Evolutionary conservation across 1,284 basidiomycete species (phyloP), one percentile per base, ranked within the genome.

Genomic region (Pseudozyma sp.): DNA sequence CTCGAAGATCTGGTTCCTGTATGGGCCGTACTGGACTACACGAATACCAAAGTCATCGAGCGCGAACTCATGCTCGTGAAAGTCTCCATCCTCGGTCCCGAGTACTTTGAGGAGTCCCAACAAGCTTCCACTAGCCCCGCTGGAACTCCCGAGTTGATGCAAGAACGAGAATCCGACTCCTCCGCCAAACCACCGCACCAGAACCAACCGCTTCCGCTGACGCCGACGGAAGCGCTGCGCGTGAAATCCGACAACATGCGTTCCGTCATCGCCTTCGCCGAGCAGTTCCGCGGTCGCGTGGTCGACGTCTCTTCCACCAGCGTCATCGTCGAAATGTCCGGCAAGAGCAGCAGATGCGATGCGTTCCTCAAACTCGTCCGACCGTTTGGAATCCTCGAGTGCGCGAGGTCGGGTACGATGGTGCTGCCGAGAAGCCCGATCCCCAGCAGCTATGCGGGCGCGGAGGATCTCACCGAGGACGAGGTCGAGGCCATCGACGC

Each of bases 231-330:
- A 85, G 92, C 92, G 0, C 89, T 98, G 24, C 90, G 93, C 57
- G 88, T 91, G 66, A 97, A 97, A 86, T 93, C 94, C 85, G 90
- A 95, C 82, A 92, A 97, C 85, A 86, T 99, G 66, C 90, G 91
- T 49, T 92, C 93, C 31, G 91, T 99, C 84, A 90, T 91, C 64
- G 89, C 90, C 43, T 90, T 99, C 42, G 89, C 94, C 0, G 86
- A 88, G 51, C 95, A 99, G 85, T 99, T 99, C 81, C 90, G 92
- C 30, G 97, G 93, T 8, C 91, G 91, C 77, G 90, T 99, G 64
- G 95, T 98, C 45, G 97, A 99, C 85, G 91, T 99, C 57, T 93
- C 92, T 85, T 93, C 95, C 84, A 91, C 96, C 81, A 92, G 91
- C 81, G 91, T 96, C 49, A 97, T 98, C 71, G 92, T 99, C 49